A percentile compares a stretch with the other conserved stretches of the same genome.
Conservation (phyloP, 164 flowering plant species). For the Aristolochia californica region DNA sequence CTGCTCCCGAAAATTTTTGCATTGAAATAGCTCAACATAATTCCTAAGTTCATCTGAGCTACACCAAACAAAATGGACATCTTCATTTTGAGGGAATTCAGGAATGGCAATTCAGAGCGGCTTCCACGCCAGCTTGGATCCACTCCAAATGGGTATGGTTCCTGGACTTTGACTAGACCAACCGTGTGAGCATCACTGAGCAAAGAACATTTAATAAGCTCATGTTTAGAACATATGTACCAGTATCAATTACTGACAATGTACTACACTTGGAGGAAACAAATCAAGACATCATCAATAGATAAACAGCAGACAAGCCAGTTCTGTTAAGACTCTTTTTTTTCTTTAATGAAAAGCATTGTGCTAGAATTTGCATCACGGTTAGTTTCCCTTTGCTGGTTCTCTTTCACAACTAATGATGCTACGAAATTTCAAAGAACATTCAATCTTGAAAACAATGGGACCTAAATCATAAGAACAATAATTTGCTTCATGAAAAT, state of each 20-base stretch:
- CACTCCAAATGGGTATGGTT: slow-evolving; percentile 82
- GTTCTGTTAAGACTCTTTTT: too few relatives aligned
- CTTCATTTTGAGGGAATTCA: slow-evolving; percentile 94
- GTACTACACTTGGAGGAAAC: too few relatives aligned
- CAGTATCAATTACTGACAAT: background rate
- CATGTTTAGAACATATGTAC: background rate
- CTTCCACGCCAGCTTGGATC: slow-evolving; percentile 99
- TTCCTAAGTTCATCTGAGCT: slow-evolving; percentile 78
- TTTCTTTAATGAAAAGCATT: too few relatives aligned
- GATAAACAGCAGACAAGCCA: too few relatives aligned
- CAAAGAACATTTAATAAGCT: slow-evolving; percentile 7
- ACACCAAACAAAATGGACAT: slow-evolving; percentile 88
- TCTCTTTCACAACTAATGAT: too few relatives aligned
- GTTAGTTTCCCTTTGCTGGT: too few relatives aligned
- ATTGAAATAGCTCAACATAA: slow-evolving; percentile 81
- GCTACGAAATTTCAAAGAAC: too few relatives aligned
- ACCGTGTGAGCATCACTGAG: slow-evolving; percentile 51
- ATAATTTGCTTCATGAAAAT: too few relatives aligned
- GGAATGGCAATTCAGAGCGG: slow-evolving; percentile 83
- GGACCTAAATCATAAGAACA: too few relatives aligned
- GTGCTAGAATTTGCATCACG: too few relatives aligned
- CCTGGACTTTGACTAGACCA: slow-evolving; percentile 67
- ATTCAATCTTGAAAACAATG: too few relatives aligned
- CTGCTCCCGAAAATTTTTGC: slow-evolving; percentile 62
- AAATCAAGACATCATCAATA: too few relatives aligned